A percentile compares a stretch with the other conserved stretches of the same genome.
Conservation (phyloP, 495 filamentous ascomycete species). For the Ascodesmis nigricans region DNA sequence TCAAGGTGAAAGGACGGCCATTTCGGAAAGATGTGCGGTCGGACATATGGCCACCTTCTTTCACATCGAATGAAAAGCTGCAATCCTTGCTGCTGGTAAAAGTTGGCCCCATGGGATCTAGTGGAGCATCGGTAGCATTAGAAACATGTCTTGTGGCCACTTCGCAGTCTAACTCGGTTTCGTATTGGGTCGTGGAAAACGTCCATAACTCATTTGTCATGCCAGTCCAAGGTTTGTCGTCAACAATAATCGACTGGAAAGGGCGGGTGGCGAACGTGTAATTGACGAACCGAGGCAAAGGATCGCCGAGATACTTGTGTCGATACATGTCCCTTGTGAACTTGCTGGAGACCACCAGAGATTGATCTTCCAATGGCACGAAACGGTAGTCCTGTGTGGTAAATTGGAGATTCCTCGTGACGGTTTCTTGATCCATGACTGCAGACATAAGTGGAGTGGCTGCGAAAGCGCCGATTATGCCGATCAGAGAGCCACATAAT, state of each 20-base stretch:
- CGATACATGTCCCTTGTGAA: constrained; percentile 23
- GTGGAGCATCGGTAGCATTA: too few species aligned
- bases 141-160: too few species aligned
- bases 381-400: too few species aligned
- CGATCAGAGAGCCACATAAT: constrained; percentile 21
- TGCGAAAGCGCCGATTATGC: constrained; percentile 24
- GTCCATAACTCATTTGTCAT: constrained; percentile 18
- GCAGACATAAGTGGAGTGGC: constrained; percentile 25
- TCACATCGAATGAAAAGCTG: too few species aligned
- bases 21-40: too few species aligned
- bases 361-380: constrained; percentile 9
- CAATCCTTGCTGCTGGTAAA: too few species aligned
- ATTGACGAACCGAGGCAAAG: constrained; percentile 25
- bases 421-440: constrained; percentile 21
- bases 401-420: constrained; percentile 7
- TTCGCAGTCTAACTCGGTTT: constrained; percentile 18
- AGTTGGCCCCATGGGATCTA: too few species aligned
- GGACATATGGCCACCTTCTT: too few species aligned
- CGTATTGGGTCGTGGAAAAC: constrained; percentile 17
- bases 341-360: constrained; percentile 7
- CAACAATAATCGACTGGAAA: constrained; percentile 11
- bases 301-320: constrained; percentile 23
- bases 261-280: constrained; percentile 22
- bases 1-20: too few species aligned
- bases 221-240: neutral